phyloP scores from a whole-genome alignment of 2,329 filamentous ascomycete genomes.

The Laburnicola sp. region DNA sequence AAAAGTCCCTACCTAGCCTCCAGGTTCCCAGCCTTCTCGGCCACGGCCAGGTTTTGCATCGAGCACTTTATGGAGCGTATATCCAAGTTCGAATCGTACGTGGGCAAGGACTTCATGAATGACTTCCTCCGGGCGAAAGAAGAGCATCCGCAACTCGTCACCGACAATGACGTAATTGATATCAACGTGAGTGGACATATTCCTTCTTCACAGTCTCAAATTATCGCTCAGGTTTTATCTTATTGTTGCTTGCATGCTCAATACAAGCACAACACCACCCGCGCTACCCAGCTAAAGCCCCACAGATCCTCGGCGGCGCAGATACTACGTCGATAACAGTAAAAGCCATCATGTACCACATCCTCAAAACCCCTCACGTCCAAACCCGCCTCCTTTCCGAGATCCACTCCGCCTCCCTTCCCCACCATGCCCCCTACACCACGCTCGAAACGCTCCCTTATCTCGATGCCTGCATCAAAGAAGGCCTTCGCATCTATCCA shows the following conservation, averaged over 20 bases:
- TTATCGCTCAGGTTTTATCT: no score
- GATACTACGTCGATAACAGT: constrained; percentile 34
- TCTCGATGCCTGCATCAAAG: constrained; percentile 53
- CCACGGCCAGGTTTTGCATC: constrained; percentile 22
- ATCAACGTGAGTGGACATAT: constrained; percentile 29
- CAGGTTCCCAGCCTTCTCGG: constrained; percentile 22
- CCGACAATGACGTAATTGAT: constrained; percentile 39
- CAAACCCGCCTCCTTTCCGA: constrained; percentile 28
- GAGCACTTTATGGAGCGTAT: constrained; percentile 20
- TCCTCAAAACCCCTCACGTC: constrained; percentile 24
- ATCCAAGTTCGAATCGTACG: constrained; percentile 13
- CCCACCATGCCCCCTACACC: constrained; percentile 23
- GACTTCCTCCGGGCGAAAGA: constrained; percentile 21
- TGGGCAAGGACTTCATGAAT: constrained; percentile 25
- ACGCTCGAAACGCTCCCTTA: constrained; percentile 44
- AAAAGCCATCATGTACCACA: constrained; percentile 32
- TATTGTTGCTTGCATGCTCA: no score
- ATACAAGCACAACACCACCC: no score
- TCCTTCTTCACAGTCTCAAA: not conserved
- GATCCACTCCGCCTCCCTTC: constrained; percentile 23
- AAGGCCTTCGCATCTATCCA: constrained; percentile 52
- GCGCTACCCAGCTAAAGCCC: not conserved
- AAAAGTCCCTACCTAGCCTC: constrained; percentile 22
- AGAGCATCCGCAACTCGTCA: constrained; percentile 24
- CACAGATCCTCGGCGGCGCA: constrained; percentile 37